phyloP scores from a whole-genome alignment of 805 yeast species.

The Candida sonorensis region DNA sequence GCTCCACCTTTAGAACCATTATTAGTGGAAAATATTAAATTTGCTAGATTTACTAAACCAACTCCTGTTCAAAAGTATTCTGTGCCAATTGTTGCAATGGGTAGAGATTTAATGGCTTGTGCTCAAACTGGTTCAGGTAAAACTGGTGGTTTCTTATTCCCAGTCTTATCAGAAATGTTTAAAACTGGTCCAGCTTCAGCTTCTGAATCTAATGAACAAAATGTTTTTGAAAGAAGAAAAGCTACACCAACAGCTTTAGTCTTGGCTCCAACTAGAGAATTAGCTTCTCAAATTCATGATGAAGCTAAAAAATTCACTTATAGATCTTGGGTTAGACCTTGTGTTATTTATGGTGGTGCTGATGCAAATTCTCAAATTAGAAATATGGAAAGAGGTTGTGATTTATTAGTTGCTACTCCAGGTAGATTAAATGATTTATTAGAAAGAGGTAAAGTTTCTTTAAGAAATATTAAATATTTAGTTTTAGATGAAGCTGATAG shows the following conservation, averaged over 20 bases:
- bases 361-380: conserved; percentile 83
- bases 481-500: conserved; percentile 99
- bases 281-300: conserved; percentile 93
- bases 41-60: conserved; percentile 90
- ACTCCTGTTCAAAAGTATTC: conserved; percentile 95
- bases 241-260: conserved; percentile 93
- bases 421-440: conserved; percentile 96
- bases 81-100: conserved; percentile 64
- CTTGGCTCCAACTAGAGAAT: conserved; percentile 98
- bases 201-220: conserved; percentile 39
- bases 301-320: conserved; percentile 94
- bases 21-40: conserved; percentile 76
- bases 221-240: conserved; percentile 54
- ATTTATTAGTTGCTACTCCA: conserved; percentile 95
- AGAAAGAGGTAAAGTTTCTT: conserved; percentile 90
- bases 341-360: conserved; percentile 98
- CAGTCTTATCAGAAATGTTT: conserved; percentile 87
- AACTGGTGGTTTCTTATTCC: conserved; percentile 99
- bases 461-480: conserved; percentile 83
- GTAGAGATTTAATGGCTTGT: conserved; percentile 83
- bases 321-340: conserved; percentile 97
- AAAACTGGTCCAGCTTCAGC: conserved; percentile 74
- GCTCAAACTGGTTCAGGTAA: conserved; percentile 99
- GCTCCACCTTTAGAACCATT: conserved; percentile 87
- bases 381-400: conserved; percentile 90